Percentiles rank a stretch among this genome's conserved stretches.
Conservation (phyloP, 2,329 filamentous ascomycete species). For the Zymoseptoria pseudotritici region DNA sequence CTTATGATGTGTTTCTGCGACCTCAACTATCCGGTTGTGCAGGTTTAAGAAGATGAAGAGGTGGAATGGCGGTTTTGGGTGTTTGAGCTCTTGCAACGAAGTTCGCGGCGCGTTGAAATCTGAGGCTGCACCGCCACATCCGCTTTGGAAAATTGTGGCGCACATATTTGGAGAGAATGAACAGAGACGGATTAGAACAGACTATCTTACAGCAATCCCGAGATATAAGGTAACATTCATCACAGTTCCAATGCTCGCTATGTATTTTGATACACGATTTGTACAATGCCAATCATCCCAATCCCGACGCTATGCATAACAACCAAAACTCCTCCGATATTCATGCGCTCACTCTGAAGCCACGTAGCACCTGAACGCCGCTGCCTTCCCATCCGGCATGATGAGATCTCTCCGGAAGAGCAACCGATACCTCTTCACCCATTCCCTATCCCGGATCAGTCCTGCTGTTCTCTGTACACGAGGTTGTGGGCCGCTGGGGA, state of each 20-base stretch:
- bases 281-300: background rate
- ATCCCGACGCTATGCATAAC: background rate
- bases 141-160: background rate
- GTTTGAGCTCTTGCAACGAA: background rate
- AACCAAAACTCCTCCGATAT: background rate
- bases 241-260: background rate
- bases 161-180: background rate
- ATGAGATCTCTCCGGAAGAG: constrained; percentile 5
- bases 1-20: background rate
- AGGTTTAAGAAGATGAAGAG: background rate
- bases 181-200: too few relatives aligned
- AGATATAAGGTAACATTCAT: background rate
- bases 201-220: too few relatives aligned
- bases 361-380: constrained; percentile 1
- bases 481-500: background rate
- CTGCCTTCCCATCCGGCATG: constrained; percentile 4
- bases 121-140: background rate
- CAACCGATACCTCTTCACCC: constrained; percentile 3
- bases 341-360: background rate
- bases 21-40: background rate
- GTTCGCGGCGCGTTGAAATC: background rate
- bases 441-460: background rate
- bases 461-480: background rate
- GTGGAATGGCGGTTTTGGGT: background rate
- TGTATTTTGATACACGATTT: background rate